These are phyloP conservation scores for Camellia granthamiana DNA, from an alignment of 148 eudicot species.

Conservation along the genomic window DNA sequence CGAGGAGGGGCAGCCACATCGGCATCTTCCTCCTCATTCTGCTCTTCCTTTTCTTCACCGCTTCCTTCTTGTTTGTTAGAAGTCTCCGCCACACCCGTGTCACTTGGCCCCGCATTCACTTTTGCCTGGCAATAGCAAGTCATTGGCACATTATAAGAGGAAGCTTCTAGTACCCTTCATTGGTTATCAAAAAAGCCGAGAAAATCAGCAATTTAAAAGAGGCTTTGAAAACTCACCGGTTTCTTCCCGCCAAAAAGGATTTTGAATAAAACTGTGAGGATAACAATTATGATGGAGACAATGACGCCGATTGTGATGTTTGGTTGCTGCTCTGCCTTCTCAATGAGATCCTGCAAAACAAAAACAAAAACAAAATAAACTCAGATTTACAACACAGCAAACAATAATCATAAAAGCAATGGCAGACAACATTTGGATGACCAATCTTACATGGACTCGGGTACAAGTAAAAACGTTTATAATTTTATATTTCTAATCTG, in stretches of 20 bases:
- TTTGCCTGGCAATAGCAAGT: slow-evolving; percentile 35
- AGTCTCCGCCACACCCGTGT: slow-evolving; percentile 37
- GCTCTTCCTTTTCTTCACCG: slow-evolving; percentile 57
- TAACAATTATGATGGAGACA: slow-evolving; percentile 48
- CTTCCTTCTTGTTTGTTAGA: slow-evolving; percentile 36
- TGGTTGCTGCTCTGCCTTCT: slow-evolving; percentile 85
- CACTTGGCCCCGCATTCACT: slow-evolving; percentile 26
- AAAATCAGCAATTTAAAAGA: background rate
- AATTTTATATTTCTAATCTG: no score
- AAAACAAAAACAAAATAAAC: background rate
- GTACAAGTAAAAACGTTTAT: no score
- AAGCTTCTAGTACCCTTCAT: background rate
- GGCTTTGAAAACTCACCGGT: slow-evolving; percentile 48
- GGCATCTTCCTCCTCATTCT: slow-evolving; percentile 39
- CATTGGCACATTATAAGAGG: background rate
- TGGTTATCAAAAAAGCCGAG: background rate
- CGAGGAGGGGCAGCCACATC: slow-evolving; percentile 51
- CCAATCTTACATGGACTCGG: no score
- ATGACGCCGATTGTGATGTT: slow-evolving; percentile 68
- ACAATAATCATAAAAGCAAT: background rate
- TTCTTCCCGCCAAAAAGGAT: slow-evolving; percentile 85
- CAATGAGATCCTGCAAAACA: slow-evolving; percentile 64
- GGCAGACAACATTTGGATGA: background rate
- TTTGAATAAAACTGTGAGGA: slow-evolving; percentile 50
- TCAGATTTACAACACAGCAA: background rate